Conservation (phyloP, 1,284 basidiomycete genomes). For the Ganoderma boninense region DNA sequence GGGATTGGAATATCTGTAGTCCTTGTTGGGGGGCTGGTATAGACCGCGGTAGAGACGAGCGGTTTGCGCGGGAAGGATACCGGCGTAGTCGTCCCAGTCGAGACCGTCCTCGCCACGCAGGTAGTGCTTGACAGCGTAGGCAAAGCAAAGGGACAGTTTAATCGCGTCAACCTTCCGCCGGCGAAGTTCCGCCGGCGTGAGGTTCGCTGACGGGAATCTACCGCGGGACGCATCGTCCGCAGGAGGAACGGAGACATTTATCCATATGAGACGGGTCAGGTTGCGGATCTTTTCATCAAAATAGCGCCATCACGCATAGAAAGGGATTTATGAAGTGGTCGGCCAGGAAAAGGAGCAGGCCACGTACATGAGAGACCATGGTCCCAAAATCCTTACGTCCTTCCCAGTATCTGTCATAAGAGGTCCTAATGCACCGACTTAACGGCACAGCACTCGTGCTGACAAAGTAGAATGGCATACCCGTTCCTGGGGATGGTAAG, state of each 20-base stretch:
- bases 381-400: conserved; percentile 84
- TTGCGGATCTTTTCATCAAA: conserved; percentile 59
- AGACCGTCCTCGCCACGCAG: conserved; percentile 79
- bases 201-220: conserved; percentile 53
- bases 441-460: not conserved
- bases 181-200: conserved; percentile 67
- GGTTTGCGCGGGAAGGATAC: conserved; percentile 70
- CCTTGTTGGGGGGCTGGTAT: conserved; percentile 31
- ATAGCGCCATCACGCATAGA: not conserved
- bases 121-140: conserved; percentile 79
- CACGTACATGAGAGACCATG: conserved; percentile 65
- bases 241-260: conserved; percentile 76
- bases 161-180: conserved; percentile 77
- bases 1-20: conserved; percentile 26
- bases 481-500: conserved; percentile 40
- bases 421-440: conserved; percentile 56
- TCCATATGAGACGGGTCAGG: conserved; percentile 77
- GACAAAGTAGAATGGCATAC: conserved; percentile 29
- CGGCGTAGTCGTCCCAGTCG: conserved; percentile 70
- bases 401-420: conserved; percentile 85
- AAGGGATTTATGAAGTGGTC: too few relatives aligned
- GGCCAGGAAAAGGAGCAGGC: not conserved
- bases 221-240: conserved; percentile 56
- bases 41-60: conserved; percentile 43
- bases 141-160: conserved; percentile 73